Evolutionary conservation across 2,329 filamentous ascomycete genomes (phyloP).

Genomic region (Aspergillus sp.): DNA sequence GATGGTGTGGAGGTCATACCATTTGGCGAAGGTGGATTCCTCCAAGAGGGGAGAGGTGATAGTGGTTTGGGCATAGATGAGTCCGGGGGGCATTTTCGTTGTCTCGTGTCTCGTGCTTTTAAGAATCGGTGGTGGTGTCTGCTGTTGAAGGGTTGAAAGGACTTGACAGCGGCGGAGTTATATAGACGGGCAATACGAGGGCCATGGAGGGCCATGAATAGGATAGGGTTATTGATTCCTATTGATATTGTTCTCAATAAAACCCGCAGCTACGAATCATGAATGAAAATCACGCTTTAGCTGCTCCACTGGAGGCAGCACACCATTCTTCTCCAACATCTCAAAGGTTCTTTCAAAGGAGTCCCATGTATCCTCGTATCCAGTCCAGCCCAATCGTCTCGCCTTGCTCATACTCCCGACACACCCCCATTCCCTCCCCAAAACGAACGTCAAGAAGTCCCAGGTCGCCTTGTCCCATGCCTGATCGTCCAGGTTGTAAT

Average conservation of each 20-base stretch:
- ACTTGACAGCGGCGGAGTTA: too few relatives aligned
- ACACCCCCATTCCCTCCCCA: constrained; percentile 29
- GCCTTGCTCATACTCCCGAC: constrained; percentile 39
- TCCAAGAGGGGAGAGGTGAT: neutral
- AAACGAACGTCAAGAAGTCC: constrained; percentile 36
- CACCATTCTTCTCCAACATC: constrained; percentile 17
- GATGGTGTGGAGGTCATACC: neutral
- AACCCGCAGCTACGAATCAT: too few relatives aligned
- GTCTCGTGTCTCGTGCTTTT: too few relatives aligned
- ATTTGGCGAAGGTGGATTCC: neutral
- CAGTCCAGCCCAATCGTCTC: constrained; percentile 38
- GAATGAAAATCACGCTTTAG: constrained; percentile 6
- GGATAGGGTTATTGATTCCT: too few relatives aligned
- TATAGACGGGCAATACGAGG: too few relatives aligned
- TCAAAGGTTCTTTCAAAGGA: constrained; percentile 30
- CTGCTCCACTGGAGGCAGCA: constrained; percentile 14
- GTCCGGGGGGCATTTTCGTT: neutral
- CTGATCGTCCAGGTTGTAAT: constrained; percentile 29
- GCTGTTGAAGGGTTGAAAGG: too few relatives aligned
- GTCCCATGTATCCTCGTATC: constrained; percentile 34
- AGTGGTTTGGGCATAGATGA: neutral
- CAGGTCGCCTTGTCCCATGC: constrained; percentile 40
- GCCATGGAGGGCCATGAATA: too few relatives aligned
- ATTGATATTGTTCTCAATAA: too few relatives aligned
- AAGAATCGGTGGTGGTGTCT: too few relatives aligned